Percentiles rank a stretch among this genome's conserved stretches.
These are phyloP conservation scores for Colletotrichum viniferum DNA, from an alignment of 2,329 filamentous ascomycete species.

Conservation along the genomic window DNA sequence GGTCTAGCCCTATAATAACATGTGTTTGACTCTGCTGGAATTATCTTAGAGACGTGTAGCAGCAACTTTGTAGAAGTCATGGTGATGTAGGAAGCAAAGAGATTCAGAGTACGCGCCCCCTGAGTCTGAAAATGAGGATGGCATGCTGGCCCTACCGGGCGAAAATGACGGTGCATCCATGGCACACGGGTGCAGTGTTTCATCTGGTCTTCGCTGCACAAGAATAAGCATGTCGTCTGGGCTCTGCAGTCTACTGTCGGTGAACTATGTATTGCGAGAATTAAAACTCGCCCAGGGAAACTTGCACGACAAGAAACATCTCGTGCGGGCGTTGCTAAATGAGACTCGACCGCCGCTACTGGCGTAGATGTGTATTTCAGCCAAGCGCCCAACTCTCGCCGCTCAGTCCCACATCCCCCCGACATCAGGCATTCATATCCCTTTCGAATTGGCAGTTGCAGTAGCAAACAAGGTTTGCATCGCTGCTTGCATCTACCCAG, in stretches of 20 bases:
- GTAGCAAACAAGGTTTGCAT: not conserved
- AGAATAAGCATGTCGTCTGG: not conserved
- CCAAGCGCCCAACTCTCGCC: not conserved
- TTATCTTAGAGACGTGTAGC: not conserved
- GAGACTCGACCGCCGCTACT: not conserved
- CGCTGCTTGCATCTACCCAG: not conserved
- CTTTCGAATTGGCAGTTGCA: not conserved
- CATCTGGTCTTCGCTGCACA: not conserved
- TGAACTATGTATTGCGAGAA: not conserved
- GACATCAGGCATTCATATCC: not conserved
- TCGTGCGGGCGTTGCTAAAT: not conserved
- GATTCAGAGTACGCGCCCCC: not conserved
- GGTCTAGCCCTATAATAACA: not conserved
- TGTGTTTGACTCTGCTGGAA: not conserved
- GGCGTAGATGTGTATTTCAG: not conserved
- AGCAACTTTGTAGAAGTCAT: not conserved
- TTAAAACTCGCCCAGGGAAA: too few species aligned
- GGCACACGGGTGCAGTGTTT: not conserved
- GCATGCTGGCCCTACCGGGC: not conserved
- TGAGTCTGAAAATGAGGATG: not conserved
- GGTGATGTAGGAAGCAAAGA: not conserved
- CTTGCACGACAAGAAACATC: not conserved
- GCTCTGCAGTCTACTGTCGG: not conserved
- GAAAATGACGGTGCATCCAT: not conserved
- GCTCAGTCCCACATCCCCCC: not conserved